Evolutionary conservation across 208 protist genomes (phyloP).

Genomic region (Wallacemonas sp.): DNA sequence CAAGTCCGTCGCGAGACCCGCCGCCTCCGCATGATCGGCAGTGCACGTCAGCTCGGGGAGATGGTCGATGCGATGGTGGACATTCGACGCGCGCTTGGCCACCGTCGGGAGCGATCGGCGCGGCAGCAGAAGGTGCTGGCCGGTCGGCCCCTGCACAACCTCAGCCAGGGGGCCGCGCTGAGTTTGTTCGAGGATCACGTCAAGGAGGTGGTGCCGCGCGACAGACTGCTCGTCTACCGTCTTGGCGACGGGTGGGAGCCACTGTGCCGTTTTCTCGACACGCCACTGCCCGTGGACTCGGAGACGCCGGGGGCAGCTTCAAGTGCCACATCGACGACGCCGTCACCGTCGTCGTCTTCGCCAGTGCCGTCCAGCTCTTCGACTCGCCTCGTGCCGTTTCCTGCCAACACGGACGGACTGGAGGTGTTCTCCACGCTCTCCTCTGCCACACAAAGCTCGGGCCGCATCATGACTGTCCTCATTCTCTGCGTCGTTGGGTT

Average conservation of each 20-base stretch:
- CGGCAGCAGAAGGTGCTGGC: slow-evolving; percentile 30
- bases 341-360: not conserved
- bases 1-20: slow-evolving; percentile 46
- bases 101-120: slow-evolving; percentile 1
- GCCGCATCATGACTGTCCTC: slow-evolving; percentile 30
- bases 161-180: slow-evolving; percentile 46
- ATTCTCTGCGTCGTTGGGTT: slow-evolving; percentile 32
- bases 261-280: slow-evolving; percentile 67
- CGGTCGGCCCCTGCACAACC: slow-evolving; percentile 21
- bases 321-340: not conserved
- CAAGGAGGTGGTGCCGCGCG: slow-evolving; percentile 61
- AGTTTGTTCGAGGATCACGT: slow-evolving; percentile 80
- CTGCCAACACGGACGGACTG: slow-evolving; percentile 33
- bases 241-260: slow-evolving; percentile 77
- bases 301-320: not conserved
- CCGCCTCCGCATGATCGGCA: slow-evolving; percentile 9
- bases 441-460: slow-evolving; percentile 32
- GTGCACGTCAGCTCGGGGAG: slow-evolving; percentile 38
- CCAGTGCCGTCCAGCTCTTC: no score
- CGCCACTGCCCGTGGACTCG: slow-evolving; percentile 34
- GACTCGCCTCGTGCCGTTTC: slow-evolving; percentile 51
- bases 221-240: slow-evolving; percentile 80
- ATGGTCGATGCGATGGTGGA: slow-evolving; percentile 66
- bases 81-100: slow-evolving; percentile 29
- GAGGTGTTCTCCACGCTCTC: slow-evolving; percentile 45